A percentile compares a stretch with the other conserved stretches of the same genome.
Conservation (phyloP, 1,284 basidiomycete species). For the Fomitiporia mediterranea region DNA sequence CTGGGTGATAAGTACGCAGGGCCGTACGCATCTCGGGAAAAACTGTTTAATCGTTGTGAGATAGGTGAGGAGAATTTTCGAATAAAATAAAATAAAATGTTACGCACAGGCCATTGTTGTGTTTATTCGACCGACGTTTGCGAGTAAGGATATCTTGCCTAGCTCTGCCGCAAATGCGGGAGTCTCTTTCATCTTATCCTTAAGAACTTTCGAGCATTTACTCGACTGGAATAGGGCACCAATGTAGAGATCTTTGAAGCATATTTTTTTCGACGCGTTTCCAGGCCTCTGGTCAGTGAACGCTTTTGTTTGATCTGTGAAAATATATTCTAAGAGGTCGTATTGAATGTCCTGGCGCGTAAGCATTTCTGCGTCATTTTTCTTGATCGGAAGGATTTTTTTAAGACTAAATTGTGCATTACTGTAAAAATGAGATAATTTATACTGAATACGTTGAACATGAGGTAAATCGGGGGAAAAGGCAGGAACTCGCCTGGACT, state of each 20-base stretch:
- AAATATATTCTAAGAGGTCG: constrained; percentile 67
- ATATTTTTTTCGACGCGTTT: constrained; percentile 37
- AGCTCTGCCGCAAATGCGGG: constrained; percentile 69
- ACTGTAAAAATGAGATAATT: constrained; percentile 14
- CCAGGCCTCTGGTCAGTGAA: constrained; percentile 42
- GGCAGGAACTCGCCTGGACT: constrained; percentile 9
- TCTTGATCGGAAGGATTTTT: constrained; percentile 48
- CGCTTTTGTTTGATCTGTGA: constrained; percentile 53
- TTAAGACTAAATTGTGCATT: constrained; percentile 36
- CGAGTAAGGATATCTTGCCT: constrained; percentile 70
- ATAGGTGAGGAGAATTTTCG: background rate
- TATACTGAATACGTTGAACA: background rate
- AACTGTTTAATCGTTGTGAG: constrained; percentile 36
- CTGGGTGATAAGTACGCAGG: constrained; percentile 77
- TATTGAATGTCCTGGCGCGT: constrained; percentile 69
- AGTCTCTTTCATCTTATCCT: constrained; percentile 67
- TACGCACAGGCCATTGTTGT: constrained; percentile 80
- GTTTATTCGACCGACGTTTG: constrained; percentile 79
- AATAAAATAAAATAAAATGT: constrained; percentile 8
- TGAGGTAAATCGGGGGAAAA: background rate
- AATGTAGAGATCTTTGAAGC: constrained; percentile 74
- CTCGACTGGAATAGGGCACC: constrained; percentile 64
- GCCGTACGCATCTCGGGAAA: constrained; percentile 81
- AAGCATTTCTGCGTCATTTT: constrained; percentile 55
- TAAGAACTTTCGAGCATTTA: constrained; percentile 59